Evolutionary conservation across 257 asterid species (phyloP).

Genomic region (Solanum arcanum): DNA sequence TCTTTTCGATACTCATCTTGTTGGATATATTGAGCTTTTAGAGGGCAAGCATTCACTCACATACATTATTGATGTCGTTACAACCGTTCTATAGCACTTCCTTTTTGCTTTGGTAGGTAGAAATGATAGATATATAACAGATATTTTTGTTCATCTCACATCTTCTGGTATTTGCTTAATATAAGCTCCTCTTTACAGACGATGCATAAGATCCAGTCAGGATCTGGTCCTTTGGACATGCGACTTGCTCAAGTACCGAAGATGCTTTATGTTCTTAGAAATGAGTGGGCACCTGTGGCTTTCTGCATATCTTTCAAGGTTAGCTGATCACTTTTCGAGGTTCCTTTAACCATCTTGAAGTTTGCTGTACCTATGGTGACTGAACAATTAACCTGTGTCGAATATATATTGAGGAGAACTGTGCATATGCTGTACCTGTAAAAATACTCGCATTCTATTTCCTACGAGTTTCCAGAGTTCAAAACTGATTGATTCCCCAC

Average conservation of each 20-base stretch:
- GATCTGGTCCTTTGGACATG: conserved; percentile 87
- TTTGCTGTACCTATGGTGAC: neutral
- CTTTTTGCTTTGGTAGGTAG: neutral
- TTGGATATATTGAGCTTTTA: neutral
- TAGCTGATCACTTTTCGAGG: neutral
- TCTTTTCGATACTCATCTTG: neutral
- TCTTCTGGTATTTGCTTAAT: neutral
- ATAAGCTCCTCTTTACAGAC: conserved; percentile 23
- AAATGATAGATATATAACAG: neutral
- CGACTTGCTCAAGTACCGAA: conserved; percentile 87
- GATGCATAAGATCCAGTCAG: conserved; percentile 80
- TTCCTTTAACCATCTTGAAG: neutral
- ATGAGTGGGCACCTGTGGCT: conserved; percentile 85
- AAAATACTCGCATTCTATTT: neutral
- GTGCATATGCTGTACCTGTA: neutral
- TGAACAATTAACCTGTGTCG: neutral
- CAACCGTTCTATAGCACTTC: neutral
- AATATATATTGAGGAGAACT: neutral
- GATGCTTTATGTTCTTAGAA: conserved; percentile 81
- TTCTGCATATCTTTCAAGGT: conserved; percentile 97
- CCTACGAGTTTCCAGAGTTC: neutral
- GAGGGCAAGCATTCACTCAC: neutral
- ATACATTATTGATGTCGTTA: neutral
- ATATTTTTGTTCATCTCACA: neutral
- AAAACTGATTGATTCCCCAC: neutral